Conservation (phyloP, 2,329 filamentous ascomycete species). For the Rhinocladiella mackenziei region DNA sequence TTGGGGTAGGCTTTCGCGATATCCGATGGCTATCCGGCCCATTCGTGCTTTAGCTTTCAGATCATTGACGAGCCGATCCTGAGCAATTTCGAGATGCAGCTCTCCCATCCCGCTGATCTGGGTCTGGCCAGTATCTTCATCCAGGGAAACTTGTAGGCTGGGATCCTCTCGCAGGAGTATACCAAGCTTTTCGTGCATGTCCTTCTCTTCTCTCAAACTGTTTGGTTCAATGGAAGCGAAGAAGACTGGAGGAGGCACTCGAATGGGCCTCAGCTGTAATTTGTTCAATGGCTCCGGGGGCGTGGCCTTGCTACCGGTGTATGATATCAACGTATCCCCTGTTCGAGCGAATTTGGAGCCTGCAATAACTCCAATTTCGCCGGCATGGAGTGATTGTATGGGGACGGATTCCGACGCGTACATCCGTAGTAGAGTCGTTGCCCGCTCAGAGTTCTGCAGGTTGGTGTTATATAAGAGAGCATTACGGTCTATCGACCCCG, state of each 20-base stretch:
- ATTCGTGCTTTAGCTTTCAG: constrained; percentile 82
- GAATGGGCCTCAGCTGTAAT: constrained; percentile 79
- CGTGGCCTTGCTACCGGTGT: constrained; percentile 59
- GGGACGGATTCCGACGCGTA: constrained; percentile 85
- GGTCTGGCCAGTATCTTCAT: constrained; percentile 89
- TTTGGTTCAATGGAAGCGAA: constrained; percentile 89
- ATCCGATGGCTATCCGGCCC: constrained; percentile 90
- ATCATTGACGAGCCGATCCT: constrained; percentile 81
- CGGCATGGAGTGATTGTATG: constrained; percentile 71
- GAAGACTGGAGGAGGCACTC: constrained; percentile 89
- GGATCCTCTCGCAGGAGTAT: constrained; percentile 87
- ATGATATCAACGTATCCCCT: constrained; percentile 83
- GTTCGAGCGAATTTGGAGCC: constrained; percentile 89
- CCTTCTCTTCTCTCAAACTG: constrained; percentile 72
- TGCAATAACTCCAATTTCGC: constrained; percentile 90
- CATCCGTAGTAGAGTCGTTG: constrained; percentile 79
- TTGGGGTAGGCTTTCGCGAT: constrained; percentile 73
- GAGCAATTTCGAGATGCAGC: constrained; percentile 87
- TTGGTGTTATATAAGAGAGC: constrained; percentile 82
- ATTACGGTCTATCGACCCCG: constrained; percentile 71
- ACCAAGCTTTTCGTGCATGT: constrained; percentile 69
- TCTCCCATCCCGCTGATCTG: constrained; percentile 95
- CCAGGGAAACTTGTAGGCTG: constrained; percentile 76
- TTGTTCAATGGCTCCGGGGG: constrained; percentile 66
- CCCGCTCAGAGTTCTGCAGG: constrained; percentile 71